Evolutionary conservation across 2,329 filamentous ascomycete species (phyloP), one percentile per base, ranked within the genome.

Genomic region (Exserohilum rostratum): DNA sequence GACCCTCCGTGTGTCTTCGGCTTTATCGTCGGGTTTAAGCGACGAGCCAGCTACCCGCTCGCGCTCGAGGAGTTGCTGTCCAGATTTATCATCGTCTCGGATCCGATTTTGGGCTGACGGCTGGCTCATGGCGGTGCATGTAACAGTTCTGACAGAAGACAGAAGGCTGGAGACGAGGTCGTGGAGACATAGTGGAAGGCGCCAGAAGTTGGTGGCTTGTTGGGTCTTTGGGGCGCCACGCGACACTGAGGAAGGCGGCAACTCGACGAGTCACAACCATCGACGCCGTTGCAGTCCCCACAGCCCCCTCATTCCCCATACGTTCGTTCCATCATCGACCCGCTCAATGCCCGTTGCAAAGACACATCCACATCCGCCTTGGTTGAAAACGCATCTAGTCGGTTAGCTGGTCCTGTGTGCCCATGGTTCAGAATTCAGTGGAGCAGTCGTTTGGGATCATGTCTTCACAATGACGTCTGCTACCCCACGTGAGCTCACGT

Each of bases 1-100:
- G 51, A 65, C 60, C 25, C 49, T 62, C 46, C 71, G 58, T 18
- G 61, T 52, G 27, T 62, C 67, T 22, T 68, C 67, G 50, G 70
- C 50, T 48, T 72, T 72, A 53, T 65, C 62, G 13, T 59, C 65
- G 64, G 68, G 39, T 57, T 72, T 71, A 60, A 62, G 58, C 49
- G 63, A 45, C 35, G 61, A 22, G 25, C 45, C 61, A 40, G 54
- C 49, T 38, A 29, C 31, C 2, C 43, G 18, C 37, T 58, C 49
- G 25, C 40, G 46, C 18, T 55, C 55, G 22, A 30, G 39, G 25
- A 42, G 46, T 47, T 58, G 50, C n/a, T 59, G 46, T 34, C 40
- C 44, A 31, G 44, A 10, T 40, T 67, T 70, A 55, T 62, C 63
- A 60, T 68, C 46, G 46, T 70, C 56, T 50, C 64, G 48, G 30